Evolutionary conservation across 352 stramenopile species (phyloP).

Genomic region (Globisporangium perplexum): DNA sequence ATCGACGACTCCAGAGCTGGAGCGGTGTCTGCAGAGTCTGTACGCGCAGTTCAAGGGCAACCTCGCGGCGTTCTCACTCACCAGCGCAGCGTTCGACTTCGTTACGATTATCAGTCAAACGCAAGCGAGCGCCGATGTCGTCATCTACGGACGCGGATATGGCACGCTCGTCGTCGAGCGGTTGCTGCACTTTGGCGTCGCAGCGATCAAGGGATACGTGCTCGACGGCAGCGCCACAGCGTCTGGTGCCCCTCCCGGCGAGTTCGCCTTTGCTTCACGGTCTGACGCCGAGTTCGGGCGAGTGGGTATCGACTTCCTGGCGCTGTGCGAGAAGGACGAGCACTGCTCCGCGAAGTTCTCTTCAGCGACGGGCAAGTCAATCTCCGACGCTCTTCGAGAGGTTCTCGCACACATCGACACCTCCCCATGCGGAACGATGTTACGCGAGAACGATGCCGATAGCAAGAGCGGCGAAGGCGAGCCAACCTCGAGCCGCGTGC

Average conservation of each 20-base stretch:
- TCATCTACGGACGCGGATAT: constrained; percentile 63
- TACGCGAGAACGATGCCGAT: neutral
- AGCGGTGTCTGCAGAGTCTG: neutral
- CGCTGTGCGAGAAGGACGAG: constrained; percentile 31
- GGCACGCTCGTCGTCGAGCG: constrained; percentile 53
- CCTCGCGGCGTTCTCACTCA: constrained; percentile 51
- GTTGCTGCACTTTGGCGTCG: constrained; percentile 38
- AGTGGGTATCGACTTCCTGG: constrained; percentile 33
- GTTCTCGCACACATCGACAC: constrained; percentile 23
- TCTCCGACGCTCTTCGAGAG: constrained; percentile 28
- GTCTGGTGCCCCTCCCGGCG: constrained; percentile 9
- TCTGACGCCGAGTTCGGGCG: constrained; percentile 32
- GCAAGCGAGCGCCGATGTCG: constrained; percentile 27
- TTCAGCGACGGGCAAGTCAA: constrained; percentile 7
- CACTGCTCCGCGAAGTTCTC: constrained; percentile 29
- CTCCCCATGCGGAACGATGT: constrained; percentile 3
- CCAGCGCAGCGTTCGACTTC: constrained; percentile 53
- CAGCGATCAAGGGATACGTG: constrained; percentile 49
- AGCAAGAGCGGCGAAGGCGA: neutral
- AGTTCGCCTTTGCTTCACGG: constrained; percentile 15
- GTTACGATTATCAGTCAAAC: constrained; percentile 42
- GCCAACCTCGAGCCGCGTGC: neutral
- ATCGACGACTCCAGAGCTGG: neutral
- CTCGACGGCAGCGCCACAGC: constrained; percentile 41
- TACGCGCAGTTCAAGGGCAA: neutral